phyloP scores from a whole-genome alignment of 1,139 yeast genomes.

The Trichomonascaceae sp. region DNA sequence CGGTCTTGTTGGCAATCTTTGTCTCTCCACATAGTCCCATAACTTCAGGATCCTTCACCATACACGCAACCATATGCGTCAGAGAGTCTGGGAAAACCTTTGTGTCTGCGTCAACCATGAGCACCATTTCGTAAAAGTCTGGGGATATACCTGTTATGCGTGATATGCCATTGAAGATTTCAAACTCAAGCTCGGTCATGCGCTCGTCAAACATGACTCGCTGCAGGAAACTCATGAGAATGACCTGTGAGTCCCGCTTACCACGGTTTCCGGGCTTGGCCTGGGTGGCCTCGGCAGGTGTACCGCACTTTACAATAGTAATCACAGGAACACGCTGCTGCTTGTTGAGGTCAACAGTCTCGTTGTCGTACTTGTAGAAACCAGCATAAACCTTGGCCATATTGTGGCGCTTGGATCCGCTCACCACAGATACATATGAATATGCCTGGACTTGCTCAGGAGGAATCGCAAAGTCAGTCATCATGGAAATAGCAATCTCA shows the following conservation, averaged over 20 bases:
- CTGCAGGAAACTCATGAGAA: conserved; percentile 86
- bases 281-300: conserved; percentile 61
- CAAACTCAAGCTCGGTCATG: conserved; percentile 89
- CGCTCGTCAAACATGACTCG: conserved; percentile 89
- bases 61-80: conserved; percentile 85
- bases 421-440: conserved; percentile 91
- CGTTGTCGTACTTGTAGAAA: conserved; percentile 68
- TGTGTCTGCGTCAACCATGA: conserved; percentile 98
- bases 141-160: conserved; percentile 80
- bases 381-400: conserved; percentile 93
- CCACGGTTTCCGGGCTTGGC: conserved; percentile 98
- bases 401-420: conserved; percentile 85
- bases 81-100: conserved; percentile 80
- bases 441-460: conserved; percentile 62
- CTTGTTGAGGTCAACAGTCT: conserved; percentile 60
- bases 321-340: conserved; percentile 86
- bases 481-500: conserved; percentile 74
- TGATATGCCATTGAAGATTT: conserved; percentile 69
- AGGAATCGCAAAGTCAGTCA: conserved; percentile 67
- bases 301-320: conserved; percentile 82
- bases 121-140: conserved; percentile 67
- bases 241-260: conserved; percentile 92
- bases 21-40: conserved; percentile 99
- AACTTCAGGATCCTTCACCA: conserved; percentile 78
- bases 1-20: conserved; percentile 74